Evolutionary conservation across 768 basidiomycete genomes (phyloP).

Genomic region (Piloderma croceum): DNA sequence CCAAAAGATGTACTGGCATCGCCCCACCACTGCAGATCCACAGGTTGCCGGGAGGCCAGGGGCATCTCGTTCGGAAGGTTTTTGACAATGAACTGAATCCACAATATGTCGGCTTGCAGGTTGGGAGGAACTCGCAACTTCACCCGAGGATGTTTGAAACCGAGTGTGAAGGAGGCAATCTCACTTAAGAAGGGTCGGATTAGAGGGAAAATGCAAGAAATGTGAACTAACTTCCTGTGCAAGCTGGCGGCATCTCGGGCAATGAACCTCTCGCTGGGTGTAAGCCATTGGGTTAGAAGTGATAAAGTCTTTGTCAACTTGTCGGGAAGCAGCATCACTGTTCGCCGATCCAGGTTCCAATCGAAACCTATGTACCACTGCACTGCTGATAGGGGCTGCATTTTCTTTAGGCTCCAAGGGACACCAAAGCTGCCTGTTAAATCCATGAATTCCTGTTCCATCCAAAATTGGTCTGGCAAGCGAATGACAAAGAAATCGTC

Average conservation of each 20-base stretch:
- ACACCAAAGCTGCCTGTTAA: no score
- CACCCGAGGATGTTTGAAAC: conserved; percentile 15
- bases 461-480: no score
- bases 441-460: no score
- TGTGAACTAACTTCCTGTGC: no score
- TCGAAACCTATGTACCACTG: conserved; percentile 31
- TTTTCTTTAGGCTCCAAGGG: conserved; percentile 30
- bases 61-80: no score
- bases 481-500: no score
- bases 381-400: conserved; percentile 8
- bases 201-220: conserved; percentile 20
- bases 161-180: conserved; percentile 14
- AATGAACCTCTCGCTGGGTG: neutral
- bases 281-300: conserved; percentile 12
- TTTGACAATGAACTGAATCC: conserved; percentile 15
- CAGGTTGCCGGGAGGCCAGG: conserved; percentile 5
- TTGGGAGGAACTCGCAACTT: conserved; percentile 5
- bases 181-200: conserved; percentile 22
- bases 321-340: conserved; percentile 19
- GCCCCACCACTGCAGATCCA: conserved; percentile 30
- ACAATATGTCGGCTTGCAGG: conserved; percentile 18
- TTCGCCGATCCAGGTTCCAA: conserved; percentile 25
- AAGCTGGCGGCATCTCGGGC: conserved; percentile 14
- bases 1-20: conserved; percentile 33
- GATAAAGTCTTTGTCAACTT: conserved; percentile 17